Percentiles rank a stretch among this genome's conserved stretches.
Evolutionary conservation across 2,329 filamentous ascomycete species (phyloP).

Genomic region (Alternaria arbusti): DNA sequence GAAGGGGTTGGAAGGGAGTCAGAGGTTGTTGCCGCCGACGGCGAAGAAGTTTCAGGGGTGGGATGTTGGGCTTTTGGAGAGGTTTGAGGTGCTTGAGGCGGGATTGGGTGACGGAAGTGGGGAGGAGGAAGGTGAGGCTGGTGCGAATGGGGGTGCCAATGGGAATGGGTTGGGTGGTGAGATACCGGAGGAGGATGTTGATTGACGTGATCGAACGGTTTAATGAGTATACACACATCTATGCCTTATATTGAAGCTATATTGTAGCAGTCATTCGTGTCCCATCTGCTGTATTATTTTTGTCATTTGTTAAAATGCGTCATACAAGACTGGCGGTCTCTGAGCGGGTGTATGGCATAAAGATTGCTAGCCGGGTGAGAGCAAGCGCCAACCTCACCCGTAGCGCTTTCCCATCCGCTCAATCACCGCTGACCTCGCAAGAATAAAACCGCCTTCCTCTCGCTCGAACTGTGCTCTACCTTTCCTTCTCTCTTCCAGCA

Average conservation of each 20-base stretch:
- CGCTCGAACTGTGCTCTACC: neutral
- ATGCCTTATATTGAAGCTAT: neutral
- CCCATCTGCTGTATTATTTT: neutral
- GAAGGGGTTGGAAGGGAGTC: constrained; percentile 57
- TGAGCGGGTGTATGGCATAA: neutral
- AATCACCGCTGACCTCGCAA: neutral
- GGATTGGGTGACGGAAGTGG: neutral
- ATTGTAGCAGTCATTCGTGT: neutral
- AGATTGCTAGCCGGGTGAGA: neutral
- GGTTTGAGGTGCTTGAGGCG: constrained; percentile 52
- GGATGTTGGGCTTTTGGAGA: constrained; percentile 68
- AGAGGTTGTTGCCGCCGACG: constrained; percentile 59
- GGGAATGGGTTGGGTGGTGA: neutral
- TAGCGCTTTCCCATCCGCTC: neutral
- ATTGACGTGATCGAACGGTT: neutral
- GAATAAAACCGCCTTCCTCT: neutral
- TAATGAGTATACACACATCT: neutral
- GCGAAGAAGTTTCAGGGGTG: constrained; percentile 69
- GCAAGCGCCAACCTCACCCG: neutral
- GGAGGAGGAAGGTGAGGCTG: neutral
- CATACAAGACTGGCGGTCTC: neutral
- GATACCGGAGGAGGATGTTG: constrained; percentile 7
- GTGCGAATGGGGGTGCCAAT: neutral
- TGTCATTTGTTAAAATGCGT: too few relatives aligned
- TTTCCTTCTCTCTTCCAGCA: neutral